Conservation (phyloP, 2,329 filamentous ascomycete species). For the Cordyceps farinosa region DNA sequence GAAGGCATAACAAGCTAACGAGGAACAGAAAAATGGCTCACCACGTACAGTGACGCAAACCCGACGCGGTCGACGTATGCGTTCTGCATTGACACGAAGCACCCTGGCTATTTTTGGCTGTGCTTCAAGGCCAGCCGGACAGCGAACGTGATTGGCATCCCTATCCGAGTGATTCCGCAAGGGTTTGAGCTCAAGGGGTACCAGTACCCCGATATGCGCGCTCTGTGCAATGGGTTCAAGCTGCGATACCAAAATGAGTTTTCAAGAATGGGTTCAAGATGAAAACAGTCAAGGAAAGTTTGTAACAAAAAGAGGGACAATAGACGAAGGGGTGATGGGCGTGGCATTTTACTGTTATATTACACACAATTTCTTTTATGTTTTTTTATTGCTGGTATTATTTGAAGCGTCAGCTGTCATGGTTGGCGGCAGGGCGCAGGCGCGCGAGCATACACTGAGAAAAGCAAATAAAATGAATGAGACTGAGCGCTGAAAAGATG, state of each 20-base stretch:
- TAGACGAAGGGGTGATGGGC: too few species aligned
- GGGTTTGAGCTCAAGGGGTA: constrained; percentile 88
- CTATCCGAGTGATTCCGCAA: constrained; percentile 86
- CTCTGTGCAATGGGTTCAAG: constrained; percentile 97
- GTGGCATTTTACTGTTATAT: constrained; percentile 12
- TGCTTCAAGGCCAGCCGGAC: constrained; percentile 89
- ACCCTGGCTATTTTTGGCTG: constrained; percentile 90
- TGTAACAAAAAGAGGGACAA: constrained; percentile 4
- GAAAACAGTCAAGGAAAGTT: constrained; percentile 13
- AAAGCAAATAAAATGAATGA: constrained; percentile 10
- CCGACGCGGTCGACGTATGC: constrained; percentile 90
- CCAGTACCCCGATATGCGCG: constrained; percentile 90
- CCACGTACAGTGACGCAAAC: constrained; percentile 93
- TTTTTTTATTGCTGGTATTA: constrained; percentile 1
- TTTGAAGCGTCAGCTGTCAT: not conserved
- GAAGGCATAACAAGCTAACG: not conserved
- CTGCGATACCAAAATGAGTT: constrained; percentile 66
- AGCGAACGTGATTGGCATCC: constrained; percentile 72
- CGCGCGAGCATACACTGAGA: constrained; percentile 4
- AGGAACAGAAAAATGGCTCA: constrained; percentile 81
- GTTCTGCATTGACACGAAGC: constrained; percentile 90
- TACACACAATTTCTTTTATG: not conserved
- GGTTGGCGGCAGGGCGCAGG: not conserved
- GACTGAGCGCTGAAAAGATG: constrained; percentile 1
- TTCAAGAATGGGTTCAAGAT: constrained; percentile 52